Base-by-base conservation (phyloP, 2,329 filamentous ascomycete genomes). In the Cryphonectria parasitica region DNA sequence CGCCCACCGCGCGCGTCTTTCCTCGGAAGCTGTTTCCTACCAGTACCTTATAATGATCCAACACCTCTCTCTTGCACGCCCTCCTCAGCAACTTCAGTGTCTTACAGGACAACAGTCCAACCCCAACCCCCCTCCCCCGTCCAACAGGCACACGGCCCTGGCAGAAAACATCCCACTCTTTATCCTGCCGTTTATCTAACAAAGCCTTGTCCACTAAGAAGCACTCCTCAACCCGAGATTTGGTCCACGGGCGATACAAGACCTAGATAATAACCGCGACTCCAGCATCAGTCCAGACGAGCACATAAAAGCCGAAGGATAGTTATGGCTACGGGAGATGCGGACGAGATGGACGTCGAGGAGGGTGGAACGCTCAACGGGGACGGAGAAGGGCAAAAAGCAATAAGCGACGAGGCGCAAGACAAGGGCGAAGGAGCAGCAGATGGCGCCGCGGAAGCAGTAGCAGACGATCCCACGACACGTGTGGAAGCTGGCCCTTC, bases 231-330 rank as follows among this genome's bases (percentile, higher is more conserved):
- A 6, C 3, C 28, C 34, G 22, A n/a, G 13, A 49, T 2, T 8
- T 7, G 25, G 43, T 39, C 62, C 41, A 39, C 61, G 58, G 83
- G 52, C 61, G 62, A 84, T 84, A 81, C 82, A 84, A 68, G 80
- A 80, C 71, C 17, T 76, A 41, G 78, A 80, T 19, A 67, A 72
- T 54, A 69, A 72, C 66, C 69, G 58, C 69, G 77, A 79, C 61
- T 83, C 82, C 31, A 82, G 81, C 74, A 79, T 77, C 34, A 83
- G 81, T 75, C 83, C 82, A 36, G 83, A 84, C 67, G 82, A 84
- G 72, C 82, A 84, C 70, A 81, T 82, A 69, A 83, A 86, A 72
- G 81, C 82, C 34, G 74, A 76, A 52, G 75, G 78, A n/a, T n/a
- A 3, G 73, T 36, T 73, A 78, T 56, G 61, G 60, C 67, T 2